A percentile compares a stretch with the other conserved stretches of the same genome.
phyloP scores from a whole-genome alignment of 2,329 filamentous ascomycete species.

The Lasiodiplodia sp. region DNA sequence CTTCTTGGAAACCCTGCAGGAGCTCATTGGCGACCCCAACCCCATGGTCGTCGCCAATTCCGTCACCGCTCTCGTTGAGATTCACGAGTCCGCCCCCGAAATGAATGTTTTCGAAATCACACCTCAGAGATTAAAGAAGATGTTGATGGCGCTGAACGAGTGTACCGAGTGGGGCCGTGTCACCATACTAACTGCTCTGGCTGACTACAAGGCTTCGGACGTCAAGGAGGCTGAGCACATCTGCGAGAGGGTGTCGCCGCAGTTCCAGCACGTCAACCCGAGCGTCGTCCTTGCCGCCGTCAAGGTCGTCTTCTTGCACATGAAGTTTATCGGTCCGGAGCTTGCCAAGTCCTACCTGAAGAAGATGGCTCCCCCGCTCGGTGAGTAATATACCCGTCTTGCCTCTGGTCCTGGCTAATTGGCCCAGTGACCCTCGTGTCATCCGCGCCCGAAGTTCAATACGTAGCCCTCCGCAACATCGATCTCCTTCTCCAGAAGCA shows the following conservation, averaged over 20 bases:
- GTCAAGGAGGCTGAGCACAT: conserved; percentile 98
- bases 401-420: conserved; percentile 35
- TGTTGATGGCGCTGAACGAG: conserved; percentile 95
- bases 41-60: conserved; percentile 99
- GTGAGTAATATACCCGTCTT: conserved; percentile 58
- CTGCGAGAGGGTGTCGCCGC: conserved; percentile 92
- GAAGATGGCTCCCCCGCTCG: conserved; percentile 97
- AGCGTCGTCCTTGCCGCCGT: conserved; percentile 97
- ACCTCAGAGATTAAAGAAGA: conserved; percentile 85
- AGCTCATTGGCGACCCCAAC: conserved; percentile 96
- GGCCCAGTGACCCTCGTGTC: conserved; percentile 86
- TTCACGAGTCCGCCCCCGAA: conserved; percentile 87
- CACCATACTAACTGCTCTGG: conserved; percentile 87
- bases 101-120: conserved; percentile 87
- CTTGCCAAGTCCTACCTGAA: conserved; percentile 86
- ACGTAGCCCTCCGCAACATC: conserved; percentile 95
- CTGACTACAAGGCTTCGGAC: conserved; percentile 86
- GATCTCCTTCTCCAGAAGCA: conserved; percentile 95
- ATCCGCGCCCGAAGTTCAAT: conserved; percentile 95
- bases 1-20: conserved; percentile 91
- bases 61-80: conserved; percentile 91
- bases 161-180: conserved; percentile 99
- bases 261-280: conserved; percentile 98
- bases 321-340: conserved; percentile 82
- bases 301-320: conserved; percentile 96